Evolutionary conservation across 2,329 filamentous ascomycete genomes (phyloP), one percentile per base, ranked within the genome.

Genomic region (Stagonosporopsis vannaccii): DNA sequence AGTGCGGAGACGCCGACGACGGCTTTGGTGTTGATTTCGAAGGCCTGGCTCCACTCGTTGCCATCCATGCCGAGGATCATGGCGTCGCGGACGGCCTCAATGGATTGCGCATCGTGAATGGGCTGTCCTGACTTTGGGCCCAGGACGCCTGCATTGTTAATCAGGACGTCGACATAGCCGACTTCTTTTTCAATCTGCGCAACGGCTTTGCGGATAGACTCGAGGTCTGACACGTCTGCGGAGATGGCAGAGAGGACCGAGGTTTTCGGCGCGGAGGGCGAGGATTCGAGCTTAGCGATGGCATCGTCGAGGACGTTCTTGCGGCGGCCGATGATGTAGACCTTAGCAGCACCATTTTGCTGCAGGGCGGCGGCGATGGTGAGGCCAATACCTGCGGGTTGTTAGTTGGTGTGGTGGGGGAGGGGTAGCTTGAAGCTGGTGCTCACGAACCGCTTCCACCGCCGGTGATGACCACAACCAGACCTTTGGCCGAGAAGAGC

Each of bases 61-160:
- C 59, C 70, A 11, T 68, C 72, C 7, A 61, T 63, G 7, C 75
- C 65, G 58, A 83, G 72, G 30, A 56, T 32, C 53, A 56, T 56
- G 20, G 72, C 65, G 2, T 81, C 74, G 8, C 76, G 74, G 22
- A 85, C 57, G 12, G 81, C 71, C 1, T 71, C 55, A 17, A 84
- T 77, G n/a, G 70, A 72, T 30, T 74, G 65, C n/a, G 79, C 78
- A 46, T 75, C 68, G 67, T 78, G 75, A 25, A 81, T 70, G 33
- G 73, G 72, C 5, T 61, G 72, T 32, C 75, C 78, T 46, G 77
- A 75, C n/a, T 58, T 66, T 0, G 82, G 81, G 0, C 82, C 79
- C 4, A 69, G 66, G 41, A 80, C 73, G 23, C 83, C 82, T 15
- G 82, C 81, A 60, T 84, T 84, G 65, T 81, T 80, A 65, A 84